phyloP scores from a whole-genome alignment of 1,284 basidiomycete species.

The Phellinidium pouzarii region DNA sequence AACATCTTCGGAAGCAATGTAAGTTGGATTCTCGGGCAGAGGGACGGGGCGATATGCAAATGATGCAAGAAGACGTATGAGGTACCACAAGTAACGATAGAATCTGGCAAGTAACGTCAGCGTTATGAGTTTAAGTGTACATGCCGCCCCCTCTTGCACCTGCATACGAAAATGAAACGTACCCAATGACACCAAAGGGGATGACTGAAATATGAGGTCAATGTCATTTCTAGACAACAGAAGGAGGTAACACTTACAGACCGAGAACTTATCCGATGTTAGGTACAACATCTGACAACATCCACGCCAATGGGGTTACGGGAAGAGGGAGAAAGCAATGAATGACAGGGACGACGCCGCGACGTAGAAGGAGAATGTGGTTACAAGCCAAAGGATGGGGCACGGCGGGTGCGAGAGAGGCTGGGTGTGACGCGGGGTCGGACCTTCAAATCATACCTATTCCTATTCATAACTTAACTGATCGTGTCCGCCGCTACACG shows the following conservation, averaged over 20 bases:
- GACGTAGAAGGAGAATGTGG: slow-evolving; percentile 8
- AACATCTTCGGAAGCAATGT: slow-evolving; percentile 83
- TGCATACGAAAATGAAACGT: slow-evolving; percentile 27
- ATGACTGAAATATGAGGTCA: slow-evolving; percentile 49
- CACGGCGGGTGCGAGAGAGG: background rate
- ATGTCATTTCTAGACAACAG: slow-evolving; percentile 11
- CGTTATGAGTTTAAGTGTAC: background rate
- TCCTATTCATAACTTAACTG: no score
- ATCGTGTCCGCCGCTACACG: no score
- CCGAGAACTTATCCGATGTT: slow-evolving; percentile 72
- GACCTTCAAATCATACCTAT: slow-evolving; percentile 7
- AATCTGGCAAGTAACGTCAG: slow-evolving; percentile 40
- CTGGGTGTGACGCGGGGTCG: background rate
- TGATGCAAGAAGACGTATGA: slow-evolving; percentile 73
- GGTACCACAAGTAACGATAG: slow-evolving; percentile 88
- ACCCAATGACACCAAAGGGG: slow-evolving; percentile 89
- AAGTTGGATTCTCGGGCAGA: slow-evolving; percentile 82
- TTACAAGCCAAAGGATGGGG: background rate
- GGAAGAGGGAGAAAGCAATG: slow-evolving; percentile 5
- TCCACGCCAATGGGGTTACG: slow-evolving; percentile 3
- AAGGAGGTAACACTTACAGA: slow-evolving; percentile 48
- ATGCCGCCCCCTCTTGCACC: no score
- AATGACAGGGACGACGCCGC: slow-evolving; percentile 19
- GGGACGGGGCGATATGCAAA: slow-evolving; percentile 79
- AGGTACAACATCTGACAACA: slow-evolving; percentile 52